A percentile compares a stretch with the other conserved stretches of the same genome.
Evolutionary conservation across 2,329 filamentous ascomycete genomes (phyloP).

Genomic region (Ceratocystis papillata): DNA sequence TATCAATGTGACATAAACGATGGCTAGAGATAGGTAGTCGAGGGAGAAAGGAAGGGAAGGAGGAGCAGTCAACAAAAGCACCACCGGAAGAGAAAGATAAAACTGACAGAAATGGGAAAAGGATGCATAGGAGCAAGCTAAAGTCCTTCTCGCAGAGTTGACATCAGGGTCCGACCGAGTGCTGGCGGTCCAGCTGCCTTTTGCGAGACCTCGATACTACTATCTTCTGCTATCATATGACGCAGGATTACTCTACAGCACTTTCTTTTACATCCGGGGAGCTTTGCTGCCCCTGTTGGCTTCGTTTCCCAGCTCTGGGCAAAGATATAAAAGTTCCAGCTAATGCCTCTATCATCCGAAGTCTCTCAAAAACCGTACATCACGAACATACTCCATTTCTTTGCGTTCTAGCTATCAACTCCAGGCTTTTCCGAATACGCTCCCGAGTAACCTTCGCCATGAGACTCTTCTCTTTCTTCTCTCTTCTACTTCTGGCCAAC

Average conservation of each 20-base stretch:
- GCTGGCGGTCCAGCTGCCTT: background rate
- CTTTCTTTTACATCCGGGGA: background rate
- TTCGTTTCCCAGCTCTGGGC: background rate
- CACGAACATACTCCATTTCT: background rate
- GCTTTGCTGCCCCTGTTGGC: background rate
- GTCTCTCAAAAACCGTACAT: background rate
- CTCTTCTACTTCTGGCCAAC: conserved; percentile 27
- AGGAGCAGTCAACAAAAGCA: background rate
- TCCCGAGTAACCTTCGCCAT: conserved; percentile 26
- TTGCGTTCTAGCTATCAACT: background rate
- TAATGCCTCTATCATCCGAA: background rate
- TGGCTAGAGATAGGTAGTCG: no score
- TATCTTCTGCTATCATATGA: background rate
- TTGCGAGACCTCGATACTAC: background rate
- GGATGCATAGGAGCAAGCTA: background rate
- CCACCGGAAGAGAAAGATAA: background rate
- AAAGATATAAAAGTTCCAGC: background rate
- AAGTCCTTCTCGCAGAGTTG: background rate
- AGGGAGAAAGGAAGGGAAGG: background rate
- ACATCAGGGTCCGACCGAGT: background rate
- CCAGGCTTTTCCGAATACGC: no score
- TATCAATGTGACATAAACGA: background rate
- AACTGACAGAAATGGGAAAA: background rate
- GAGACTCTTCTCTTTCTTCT: conserved; percentile 30
- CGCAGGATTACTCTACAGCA: background rate